Evolutionary conservation across 805 yeast species (phyloP).

Genomic region (Pichia rugopelliculosa): DNA sequence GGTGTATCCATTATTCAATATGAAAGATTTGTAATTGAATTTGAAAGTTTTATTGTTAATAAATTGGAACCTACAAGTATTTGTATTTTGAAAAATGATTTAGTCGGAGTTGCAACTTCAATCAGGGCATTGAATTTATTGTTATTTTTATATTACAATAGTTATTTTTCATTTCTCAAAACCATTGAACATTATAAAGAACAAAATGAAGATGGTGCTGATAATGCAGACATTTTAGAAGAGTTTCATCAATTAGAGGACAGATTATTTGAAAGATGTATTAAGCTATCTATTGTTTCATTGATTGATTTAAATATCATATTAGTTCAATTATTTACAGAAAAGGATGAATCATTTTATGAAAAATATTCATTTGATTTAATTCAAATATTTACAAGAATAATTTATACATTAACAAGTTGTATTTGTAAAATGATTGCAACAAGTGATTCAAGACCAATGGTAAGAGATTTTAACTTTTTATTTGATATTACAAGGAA

Average conservation of each 20-base stretch:
- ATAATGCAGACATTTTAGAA: constrained; percentile 3
- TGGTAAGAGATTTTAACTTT: neutral
- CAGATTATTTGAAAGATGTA: constrained; percentile 15
- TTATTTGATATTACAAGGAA: constrained; percentile 9
- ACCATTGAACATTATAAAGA: constrained; percentile 1
- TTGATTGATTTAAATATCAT: constrained; percentile 18
- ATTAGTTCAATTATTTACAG: constrained; percentile 8
- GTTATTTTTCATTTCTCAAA: constrained; percentile 8
- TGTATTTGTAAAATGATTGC: constrained; percentile 12
- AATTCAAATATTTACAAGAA: constrained; percentile 17
- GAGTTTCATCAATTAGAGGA: constrained; percentile 13
- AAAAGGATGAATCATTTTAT: constrained; percentile 5
- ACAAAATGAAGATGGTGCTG: neutral
- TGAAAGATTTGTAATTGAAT: constrained; percentile 16
- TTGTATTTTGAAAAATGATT: constrained; percentile 6
- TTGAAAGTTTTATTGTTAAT: constrained; percentile 14
- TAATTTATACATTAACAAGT: constrained; percentile 12
- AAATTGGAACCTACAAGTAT: constrained; percentile 6
- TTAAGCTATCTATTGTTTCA: constrained; percentile 14
- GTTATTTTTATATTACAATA: constrained; percentile 17
- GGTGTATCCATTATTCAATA: constrained; percentile 9
- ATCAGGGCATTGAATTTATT: constrained; percentile 15
- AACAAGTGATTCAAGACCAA: neutral
- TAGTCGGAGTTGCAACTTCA: constrained; percentile 2
- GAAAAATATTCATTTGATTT: constrained; percentile 20